Conservation (phyloP, 352 stramenopile species). For the Phytophthora lateralis region DNA sequence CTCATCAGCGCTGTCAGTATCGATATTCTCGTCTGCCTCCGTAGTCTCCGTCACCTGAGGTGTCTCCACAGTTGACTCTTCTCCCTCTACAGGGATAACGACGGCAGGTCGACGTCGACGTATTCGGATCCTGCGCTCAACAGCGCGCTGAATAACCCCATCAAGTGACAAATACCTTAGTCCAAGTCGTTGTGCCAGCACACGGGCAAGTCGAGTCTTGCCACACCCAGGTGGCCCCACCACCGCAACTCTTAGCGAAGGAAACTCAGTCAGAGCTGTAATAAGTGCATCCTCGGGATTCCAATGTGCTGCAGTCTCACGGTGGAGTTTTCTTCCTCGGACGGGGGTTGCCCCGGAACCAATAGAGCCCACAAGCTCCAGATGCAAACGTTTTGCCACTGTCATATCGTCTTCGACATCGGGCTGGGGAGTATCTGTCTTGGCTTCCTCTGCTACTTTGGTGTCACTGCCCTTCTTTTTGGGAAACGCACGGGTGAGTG, state of each 20-base stretch:
- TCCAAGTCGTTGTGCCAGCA: slow-evolving; percentile 46
- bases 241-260: slow-evolving; percentile 55
- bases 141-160: slow-evolving; percentile 46
- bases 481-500: slow-evolving; percentile 68
- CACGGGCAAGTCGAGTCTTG: slow-evolving; percentile 58
- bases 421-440: neutral
- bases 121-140: slow-evolving; percentile 33
- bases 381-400: slow-evolving; percentile 21
- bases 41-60: slow-evolving; percentile 5
- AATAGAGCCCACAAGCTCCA: slow-evolving; percentile 28
- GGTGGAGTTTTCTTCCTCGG: slow-evolving; percentile 22
- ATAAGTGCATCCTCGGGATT: slow-evolving; percentile 48
- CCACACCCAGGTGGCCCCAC: slow-evolving; percentile 59
- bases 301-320: slow-evolving; percentile 35
- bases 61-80: slow-evolving; percentile 12
- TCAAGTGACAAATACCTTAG: slow-evolving; percentile 58
- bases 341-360: slow-evolving; percentile 28
- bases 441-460: slow-evolving; percentile 11
- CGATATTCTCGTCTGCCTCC: slow-evolving; percentile 13
- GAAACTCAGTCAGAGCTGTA: slow-evolving; percentile 44
- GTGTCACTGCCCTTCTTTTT: slow-evolving; percentile 6
- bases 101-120: slow-evolving; percentile 8
- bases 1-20: slow-evolving; percentile 4
- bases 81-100: slow-evolving; percentile 1
- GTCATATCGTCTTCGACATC: slow-evolving; percentile 18